These are phyloP conservation scores for Haplographium delicatum DNA, from an alignment of 495 filamentous ascomycete genomes.

Conservation along the genomic window DNA sequence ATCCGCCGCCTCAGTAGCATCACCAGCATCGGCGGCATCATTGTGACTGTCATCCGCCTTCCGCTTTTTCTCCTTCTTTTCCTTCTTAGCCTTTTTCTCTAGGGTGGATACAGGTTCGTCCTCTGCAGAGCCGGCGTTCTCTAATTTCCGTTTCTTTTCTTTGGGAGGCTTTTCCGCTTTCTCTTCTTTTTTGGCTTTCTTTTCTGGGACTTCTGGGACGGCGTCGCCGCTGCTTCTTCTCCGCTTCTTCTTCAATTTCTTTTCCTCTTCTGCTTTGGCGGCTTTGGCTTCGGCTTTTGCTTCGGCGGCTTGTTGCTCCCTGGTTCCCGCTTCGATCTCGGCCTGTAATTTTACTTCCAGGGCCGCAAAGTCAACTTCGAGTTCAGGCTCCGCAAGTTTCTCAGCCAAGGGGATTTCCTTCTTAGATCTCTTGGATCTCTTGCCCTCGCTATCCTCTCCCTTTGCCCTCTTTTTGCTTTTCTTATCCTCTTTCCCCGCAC, in stretches of 20 bases:
- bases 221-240: neutral
- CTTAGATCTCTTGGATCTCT: slow-evolving; percentile 13
- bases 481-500: slow-evolving; percentile 9
- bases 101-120: neutral
- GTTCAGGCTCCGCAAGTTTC: neutral
- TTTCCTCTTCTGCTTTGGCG: neutral
- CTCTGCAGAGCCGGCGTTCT: neutral
- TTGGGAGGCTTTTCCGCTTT: neutral
- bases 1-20: slow-evolving; percentile 1
- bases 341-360: slow-evolving; percentile 17
- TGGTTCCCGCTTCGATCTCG: slow-evolving; percentile 15
- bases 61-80: slow-evolving; percentile 14
- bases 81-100: slow-evolving; percentile 11
- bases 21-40: too few relatives aligned
- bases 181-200: slow-evolving; percentile 5
- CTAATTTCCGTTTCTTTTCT: neutral
- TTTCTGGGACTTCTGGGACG: neutral
- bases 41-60: slow-evolving; percentile 9
- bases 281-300: slow-evolving; percentile 1
- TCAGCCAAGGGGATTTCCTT: neutral
- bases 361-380: slow-evolving; percentile 20
- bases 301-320: slow-evolving; percentile 3
- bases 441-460: neutral
- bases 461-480: neutral
- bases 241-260: slow-evolving; percentile 10